These are phyloP conservation scores for Ambrosiella xylebori DNA, from an alignment of 2,329 filamentous ascomycete genomes.

Conservation along the genomic window DNA sequence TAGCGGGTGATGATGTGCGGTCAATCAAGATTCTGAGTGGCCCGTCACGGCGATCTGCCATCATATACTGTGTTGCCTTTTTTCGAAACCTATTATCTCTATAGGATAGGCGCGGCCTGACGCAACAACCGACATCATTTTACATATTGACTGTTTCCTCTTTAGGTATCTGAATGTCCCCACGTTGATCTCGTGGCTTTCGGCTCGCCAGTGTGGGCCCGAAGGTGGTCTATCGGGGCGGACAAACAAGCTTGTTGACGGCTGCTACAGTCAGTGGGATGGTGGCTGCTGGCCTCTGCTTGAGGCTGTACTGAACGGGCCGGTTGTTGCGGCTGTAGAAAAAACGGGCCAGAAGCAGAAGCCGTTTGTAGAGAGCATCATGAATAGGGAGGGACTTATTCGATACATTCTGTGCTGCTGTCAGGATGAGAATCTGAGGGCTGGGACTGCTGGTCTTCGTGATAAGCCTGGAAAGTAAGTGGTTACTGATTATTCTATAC, in stretches of 20 bases:
- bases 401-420: constrained; percentile 83
- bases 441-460: constrained; percentile 46
- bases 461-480: constrained; percentile 86
- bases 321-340: constrained; percentile 14
- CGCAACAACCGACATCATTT: neutral
- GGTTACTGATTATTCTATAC: neutral
- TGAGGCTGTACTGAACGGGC: constrained; percentile 54
- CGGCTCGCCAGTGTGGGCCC: constrained; percentile 71
- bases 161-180: constrained; percentile 58
- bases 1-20: neutral
- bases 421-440: constrained; percentile 52
- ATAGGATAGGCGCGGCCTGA: too few species aligned
- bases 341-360: constrained; percentile 9
- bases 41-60: neutral
- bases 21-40: neutral
- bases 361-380: constrained; percentile 34
- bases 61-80: neutral
- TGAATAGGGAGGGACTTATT: constrained; percentile 68
- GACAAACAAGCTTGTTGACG: constrained; percentile 95
- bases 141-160: neutral
- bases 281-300: constrained; percentile 87
- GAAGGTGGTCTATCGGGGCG: constrained; percentile 87
- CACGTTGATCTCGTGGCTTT: constrained; percentile 70
- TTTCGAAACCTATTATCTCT: too few species aligned
- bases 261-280: constrained; percentile 97